Evolutionary conservation across 2,329 filamentous ascomycete species (phyloP).

Genomic region (Aspergillus fumigatus): DNA sequence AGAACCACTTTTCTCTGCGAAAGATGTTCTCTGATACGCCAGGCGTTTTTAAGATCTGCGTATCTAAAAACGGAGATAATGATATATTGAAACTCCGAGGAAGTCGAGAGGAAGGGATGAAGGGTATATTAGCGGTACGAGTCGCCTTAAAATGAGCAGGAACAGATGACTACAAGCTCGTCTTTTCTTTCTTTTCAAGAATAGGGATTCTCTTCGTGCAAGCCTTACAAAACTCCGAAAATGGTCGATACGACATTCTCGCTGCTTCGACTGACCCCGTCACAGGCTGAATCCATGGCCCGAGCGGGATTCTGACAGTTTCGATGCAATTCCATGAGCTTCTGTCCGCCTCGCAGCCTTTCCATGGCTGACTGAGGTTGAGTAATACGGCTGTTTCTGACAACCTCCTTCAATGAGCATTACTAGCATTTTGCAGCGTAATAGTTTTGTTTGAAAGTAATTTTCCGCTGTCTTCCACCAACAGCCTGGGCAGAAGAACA

Average conservation of each 20-base stretch:
- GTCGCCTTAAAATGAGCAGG: neutral
- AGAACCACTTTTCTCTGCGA: neutral
- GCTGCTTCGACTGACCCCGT: conserved; percentile 11
- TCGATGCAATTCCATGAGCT: conserved; percentile 26
- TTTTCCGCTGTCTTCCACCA: neutral
- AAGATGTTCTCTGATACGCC: conserved; percentile 4
- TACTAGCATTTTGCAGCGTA: neutral
- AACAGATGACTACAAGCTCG: neutral
- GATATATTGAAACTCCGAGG: conserved; percentile 10
- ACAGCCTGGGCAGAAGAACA: neutral
- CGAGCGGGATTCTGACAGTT: conserved; percentile 23
- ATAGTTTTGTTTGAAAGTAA: neutral
- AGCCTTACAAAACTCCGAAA: neutral
- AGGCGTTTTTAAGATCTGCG: conserved; percentile 8
- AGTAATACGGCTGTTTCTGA: conserved; percentile 3
- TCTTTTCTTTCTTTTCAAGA: conserved; percentile 7
- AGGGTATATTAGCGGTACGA: neutral
- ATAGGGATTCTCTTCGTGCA: neutral
- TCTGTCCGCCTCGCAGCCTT: conserved; percentile 29
- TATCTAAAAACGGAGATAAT: conserved; percentile 19
- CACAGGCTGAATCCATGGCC: conserved; percentile 19
- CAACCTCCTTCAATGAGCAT: neutral
- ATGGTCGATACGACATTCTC: conserved; percentile 9
- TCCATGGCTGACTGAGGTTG: conserved; percentile 16
- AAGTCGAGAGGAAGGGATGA: neutral